Base-by-base conservation (phyloP, 768 basidiomycete species). In the Lepiota brunneoincarnata region DNA sequence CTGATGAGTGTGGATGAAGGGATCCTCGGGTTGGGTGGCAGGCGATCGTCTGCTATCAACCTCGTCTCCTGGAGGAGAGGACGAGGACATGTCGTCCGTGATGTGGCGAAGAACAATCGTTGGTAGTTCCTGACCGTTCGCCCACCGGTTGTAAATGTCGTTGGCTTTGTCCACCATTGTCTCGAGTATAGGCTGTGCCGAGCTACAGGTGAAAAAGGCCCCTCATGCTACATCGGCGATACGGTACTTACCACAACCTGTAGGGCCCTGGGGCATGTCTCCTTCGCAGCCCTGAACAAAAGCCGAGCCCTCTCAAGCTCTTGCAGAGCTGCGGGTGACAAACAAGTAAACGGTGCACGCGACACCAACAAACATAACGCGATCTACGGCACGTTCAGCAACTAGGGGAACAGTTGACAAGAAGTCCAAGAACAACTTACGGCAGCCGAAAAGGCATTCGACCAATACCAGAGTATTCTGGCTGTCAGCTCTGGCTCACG, bases 331-430 rank as follows among this genome's bases (percentile, higher is more conserved):
- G 80, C 81, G 46, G 82, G 80, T 11, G 82, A 79, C 11, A 87
- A 69, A 58, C 80, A 82, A 23, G 84, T 78, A 64, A 80, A 83
- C n/a, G 86, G 86, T 14, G 84, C 83, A 49, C 86, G 77, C 38
- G 80, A 83, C 18, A 87, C 79, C 50, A 80, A 67, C 51, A 82
- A 61, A 58, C 79, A 79, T 31, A 80, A 64, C 18, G 79, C 78
- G 39, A 80, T 74, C 79, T 81, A 58, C 14, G 49, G 23, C 39
- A 34, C 31, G 21, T 35, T 18, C 24, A 51, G 24, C 10, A 55
- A 49, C 7, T 39, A 44, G 3, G 24, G 6, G 23, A 24, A 37
- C 24, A 24, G 26, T 11, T 18, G 14, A 11, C 43, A 48, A 48
- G 18, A 41, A 43, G 48, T 37, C 49, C 43, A 39, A 51, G 47